Evolutionary conservation across 1,284 basidiomycete genomes (phyloP), one percentile per base, ranked within the genome.

Genomic region (Fomitopsis betulina): DNA sequence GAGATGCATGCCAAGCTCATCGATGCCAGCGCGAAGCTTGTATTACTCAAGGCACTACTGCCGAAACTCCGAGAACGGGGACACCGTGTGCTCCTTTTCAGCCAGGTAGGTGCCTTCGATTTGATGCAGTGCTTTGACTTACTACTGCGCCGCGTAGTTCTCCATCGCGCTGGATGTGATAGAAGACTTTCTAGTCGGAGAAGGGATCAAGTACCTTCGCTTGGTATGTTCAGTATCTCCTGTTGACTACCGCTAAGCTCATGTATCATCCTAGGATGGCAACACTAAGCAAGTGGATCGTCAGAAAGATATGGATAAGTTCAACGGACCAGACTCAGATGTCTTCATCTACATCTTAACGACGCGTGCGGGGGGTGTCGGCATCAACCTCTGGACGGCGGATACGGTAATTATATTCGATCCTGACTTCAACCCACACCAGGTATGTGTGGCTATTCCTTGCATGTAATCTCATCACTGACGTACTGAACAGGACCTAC

Each of bases 1-100:
- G 87, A 91, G 65, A 81, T 84, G 30, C 94, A 96, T 60, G 84
- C 87, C 60, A 89, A 89, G 62, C 75, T 98, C 39, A 86, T 94
- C 47, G 88, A 91, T 58, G 93, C 86, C 1, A 96, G 93, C 64
- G 86, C 89, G 35, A 98, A 98, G 75, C 78, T 99, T 54, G 84
- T 87, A 33, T 83, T 97, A 56, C 79, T 99, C 45, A 93, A 90
- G 72, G 73, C 78, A 52, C 75, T 98, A 51, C 79, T 99, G 39
- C 92, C 93, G 0, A 93, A 95, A 72, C 82, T 99, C 56, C 94
- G 93, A 69, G 85, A 86, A 54, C 85, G 89, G 43, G 95, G 94
- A 0, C 97, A 99, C 74, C 88, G 97, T 27, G 87, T 98, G n/a
- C 79, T 99, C 23, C 78, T 99, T 27, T 99, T 99, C 76, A 97